Evolutionary conservation across 176 grass and related monocot species (phyloP), one percentile per base, ranked within the genome.

Genomic region (Carex myosuroides): DNA sequence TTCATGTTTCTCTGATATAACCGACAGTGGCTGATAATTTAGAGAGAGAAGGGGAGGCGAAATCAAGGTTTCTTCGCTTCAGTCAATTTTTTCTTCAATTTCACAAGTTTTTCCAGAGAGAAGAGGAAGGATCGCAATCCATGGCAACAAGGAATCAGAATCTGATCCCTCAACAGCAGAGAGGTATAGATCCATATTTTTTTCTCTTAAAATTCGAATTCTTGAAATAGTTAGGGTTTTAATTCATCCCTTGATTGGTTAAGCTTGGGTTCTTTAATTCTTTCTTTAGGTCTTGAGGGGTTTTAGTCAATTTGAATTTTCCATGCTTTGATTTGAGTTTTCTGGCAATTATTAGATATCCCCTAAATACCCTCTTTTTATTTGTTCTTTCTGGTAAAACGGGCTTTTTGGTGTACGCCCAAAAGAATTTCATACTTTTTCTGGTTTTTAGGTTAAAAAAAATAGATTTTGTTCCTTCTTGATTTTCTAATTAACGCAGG

Each of bases 141-240:
- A 99, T 99, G 97, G 97, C 90, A 37, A 85, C 91, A 0, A 92
- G 83, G 70, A 84, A 72, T 64, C 88, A 88, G 54, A 86, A 89
- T 24, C 42, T 62, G 85, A 64, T 32, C 84, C 87, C 64, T 57
- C 90, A 90, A 56, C 89, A 69, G 37, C 89, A 86, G 60, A 89
- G 81, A 83, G 81, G 81, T 83, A 30, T 54, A 46, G 10, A 17
- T 65, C 8, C 17, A 20, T 29, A 63, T 83, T 67, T 42, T 79
- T 79, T 62, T 22, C 17, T 82, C 14, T 2, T 67, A 16, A 57
- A 37, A 53, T 53, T 41, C 60, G 11, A 64, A 64, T 64, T 82
- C 42, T 64, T 64, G 60, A 29, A 41, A 21, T 50, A 64, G 60
- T 1, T 83, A 50, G 39, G 60, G 60, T 83, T 83, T 81, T 64